phyloP scores from a whole-genome alignment of 1,139 yeast species.

The Ogataea hybrid region DNA sequence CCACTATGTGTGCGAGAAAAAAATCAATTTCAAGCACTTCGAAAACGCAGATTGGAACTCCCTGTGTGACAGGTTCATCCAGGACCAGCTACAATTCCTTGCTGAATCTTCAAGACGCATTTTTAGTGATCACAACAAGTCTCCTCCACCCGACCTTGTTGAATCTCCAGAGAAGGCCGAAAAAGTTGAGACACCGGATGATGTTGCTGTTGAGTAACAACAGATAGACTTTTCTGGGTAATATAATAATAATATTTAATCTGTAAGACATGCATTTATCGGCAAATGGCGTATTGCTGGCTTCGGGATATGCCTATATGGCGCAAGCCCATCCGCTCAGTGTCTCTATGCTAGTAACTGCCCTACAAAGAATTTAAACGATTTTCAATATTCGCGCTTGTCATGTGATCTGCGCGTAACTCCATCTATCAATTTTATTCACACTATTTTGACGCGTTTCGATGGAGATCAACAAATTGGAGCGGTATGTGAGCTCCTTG shows the following conservation, averaged over 20 bases:
- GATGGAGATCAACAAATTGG: constrained; percentile 16
- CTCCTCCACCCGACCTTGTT: constrained; percentile 1
- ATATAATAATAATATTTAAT: not conserved
- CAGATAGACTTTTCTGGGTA: constrained; percentile 6
- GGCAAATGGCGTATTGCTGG: too few relatives aligned
- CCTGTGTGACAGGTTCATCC: constrained; percentile 27
- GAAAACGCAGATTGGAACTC: constrained; percentile 18
- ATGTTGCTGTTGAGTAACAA: constrained; percentile 2
- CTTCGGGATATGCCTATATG: too few relatives aligned
- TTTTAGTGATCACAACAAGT: constrained; percentile 15
- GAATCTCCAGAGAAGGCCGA: not conserved
- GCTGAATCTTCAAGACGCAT: constrained; percentile 17
- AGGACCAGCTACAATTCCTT: constrained; percentile 26
- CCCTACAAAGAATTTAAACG: too few relatives aligned
- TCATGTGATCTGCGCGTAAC: too few relatives aligned
- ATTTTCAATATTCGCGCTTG: too few relatives aligned
- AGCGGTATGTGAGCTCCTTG: constrained; percentile 23
- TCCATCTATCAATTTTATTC: not conserved
- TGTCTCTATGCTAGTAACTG: too few relatives aligned
- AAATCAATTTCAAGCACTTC: constrained; percentile 23
- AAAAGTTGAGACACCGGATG: constrained; percentile 1
- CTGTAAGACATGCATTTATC: not conserved
- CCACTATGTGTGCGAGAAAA: constrained; percentile 29
- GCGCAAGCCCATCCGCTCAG: too few relatives aligned
- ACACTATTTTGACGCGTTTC: constrained; percentile 5